Evolutionary conservation across 169 alveolate genomes (phyloP), one percentile per base, ranked within the genome.

Genomic region (Eimeria zaria): DNA sequence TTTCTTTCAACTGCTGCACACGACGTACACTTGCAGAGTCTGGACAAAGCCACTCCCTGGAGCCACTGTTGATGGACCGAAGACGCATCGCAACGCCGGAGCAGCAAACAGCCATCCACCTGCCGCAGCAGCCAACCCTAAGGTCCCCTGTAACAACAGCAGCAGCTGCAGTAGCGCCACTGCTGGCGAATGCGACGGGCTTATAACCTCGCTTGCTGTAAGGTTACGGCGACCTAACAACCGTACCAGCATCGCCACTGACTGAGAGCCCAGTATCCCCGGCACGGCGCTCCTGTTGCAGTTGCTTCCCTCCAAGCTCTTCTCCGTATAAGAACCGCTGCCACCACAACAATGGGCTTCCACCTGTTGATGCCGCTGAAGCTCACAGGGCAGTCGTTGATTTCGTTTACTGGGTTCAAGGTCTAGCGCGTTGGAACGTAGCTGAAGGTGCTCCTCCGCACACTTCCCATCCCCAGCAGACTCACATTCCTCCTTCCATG

Each of bases 1-100:
- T 24, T 14, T n/a, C 27, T 46, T 27, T 27, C 33, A 78, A 11
- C 11, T 1, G 67, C 88, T 46, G 27, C 20, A 46, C 64, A 4
- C n/a, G 44, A 22, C 91, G 62, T 55, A 83, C 91, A 83, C 91
- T 39, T 83, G 91, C 91, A 83, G 74, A n/a, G 91, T 58, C 91
- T 51, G 76, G 1, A 58, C 55, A 22, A 53, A 83, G 55, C 91
- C 91, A 33, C 91, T 83, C 55, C 74, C 74, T 48, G 91, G 73
- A 36, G 91, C 91, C 73, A 83, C 91, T 14, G 76, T 83, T 55
- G 91, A 83, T 55, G 91, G 91, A 30, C 91, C 91, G 24, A 83
- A 83, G 91, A 83, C 6, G 74, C 91, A 83, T 22, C 71, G 91
- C 74, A 83, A 60, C 74, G 74, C 58, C 55, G 91, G 91, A 30